phyloP scores from a whole-genome alignment of 305 asterid species.

The Rubia balearica region DNA sequence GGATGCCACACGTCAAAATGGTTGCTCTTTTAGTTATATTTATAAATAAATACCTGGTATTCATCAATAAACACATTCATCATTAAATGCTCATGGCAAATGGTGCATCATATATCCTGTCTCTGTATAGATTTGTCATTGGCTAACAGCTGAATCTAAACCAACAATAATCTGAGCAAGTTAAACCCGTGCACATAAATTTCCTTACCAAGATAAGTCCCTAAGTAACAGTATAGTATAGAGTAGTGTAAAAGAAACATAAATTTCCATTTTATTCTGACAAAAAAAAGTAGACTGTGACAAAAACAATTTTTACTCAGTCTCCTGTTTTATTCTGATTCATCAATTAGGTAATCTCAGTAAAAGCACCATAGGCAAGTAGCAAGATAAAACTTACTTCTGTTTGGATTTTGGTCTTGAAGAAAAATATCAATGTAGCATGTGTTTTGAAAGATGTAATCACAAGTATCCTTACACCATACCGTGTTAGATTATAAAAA shows the following conservation, averaged over 20 bases:
- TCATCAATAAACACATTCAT: too few relatives aligned
- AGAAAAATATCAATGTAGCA: constrained; percentile 96
- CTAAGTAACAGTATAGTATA: background rate
- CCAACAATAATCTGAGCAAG: background rate
- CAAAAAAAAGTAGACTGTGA: background rate
- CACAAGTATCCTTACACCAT: constrained; percentile 78
- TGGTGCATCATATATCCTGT: too few relatives aligned
- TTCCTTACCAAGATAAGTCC: background rate
- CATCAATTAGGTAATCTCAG: background rate
- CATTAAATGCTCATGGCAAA: background rate
- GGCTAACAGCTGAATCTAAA: background rate
- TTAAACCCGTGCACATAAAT: background rate
- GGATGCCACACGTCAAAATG: too few relatives aligned
- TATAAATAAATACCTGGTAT: too few relatives aligned
- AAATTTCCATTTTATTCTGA: too few relatives aligned
- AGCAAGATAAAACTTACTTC: constrained; percentile 59
- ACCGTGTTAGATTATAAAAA: too few relatives aligned
- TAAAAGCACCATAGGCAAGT: background rate
- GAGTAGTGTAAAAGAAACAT: too few relatives aligned
- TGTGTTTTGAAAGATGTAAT: constrained; percentile 81
- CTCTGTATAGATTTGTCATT: background rate
- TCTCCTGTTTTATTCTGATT: background rate
- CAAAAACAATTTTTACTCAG: background rate
- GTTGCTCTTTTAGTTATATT: too few relatives aligned
- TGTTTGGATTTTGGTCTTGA: constrained; percentile 54